These are phyloP conservation scores for Serendipita sp. DNA, from an alignment of 768 basidiomycete species.

Conservation along the genomic window DNA sequence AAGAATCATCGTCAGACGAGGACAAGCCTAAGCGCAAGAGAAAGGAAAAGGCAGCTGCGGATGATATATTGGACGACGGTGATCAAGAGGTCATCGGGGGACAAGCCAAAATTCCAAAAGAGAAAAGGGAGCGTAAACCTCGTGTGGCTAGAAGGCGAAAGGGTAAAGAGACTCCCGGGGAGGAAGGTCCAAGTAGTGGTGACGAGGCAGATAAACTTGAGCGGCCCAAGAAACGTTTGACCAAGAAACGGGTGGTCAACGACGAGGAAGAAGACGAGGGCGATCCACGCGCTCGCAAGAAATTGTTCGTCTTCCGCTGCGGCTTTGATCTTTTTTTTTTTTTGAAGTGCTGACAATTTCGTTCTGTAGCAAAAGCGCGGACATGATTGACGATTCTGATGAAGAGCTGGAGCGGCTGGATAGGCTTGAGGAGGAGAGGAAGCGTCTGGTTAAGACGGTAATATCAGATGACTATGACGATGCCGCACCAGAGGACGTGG, in stretches of 20 bases:
- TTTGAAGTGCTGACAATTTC: constrained; percentile 1
- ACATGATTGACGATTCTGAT: constrained; percentile 73
- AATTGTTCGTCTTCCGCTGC: constrained; percentile 11
- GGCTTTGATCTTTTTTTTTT: too few relatives aligned
- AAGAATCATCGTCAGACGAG: constrained; percentile 54
- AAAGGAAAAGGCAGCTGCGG: constrained; percentile 25
- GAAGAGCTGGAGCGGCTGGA: constrained; percentile 20
- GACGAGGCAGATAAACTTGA: background rate
- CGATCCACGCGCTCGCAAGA: constrained; percentile 25
- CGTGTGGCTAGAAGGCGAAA: background rate
- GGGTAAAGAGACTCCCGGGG: background rate
- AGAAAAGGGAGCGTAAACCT: constrained; percentile 42
- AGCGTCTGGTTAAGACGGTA: background rate
- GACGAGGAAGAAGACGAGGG: constrained; percentile 68
- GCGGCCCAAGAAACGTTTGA: constrained; percentile 20
- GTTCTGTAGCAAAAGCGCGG: constrained; percentile 64
- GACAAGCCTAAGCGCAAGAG: constrained; percentile 65
- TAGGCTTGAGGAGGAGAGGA: background rate
- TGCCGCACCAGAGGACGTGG: background rate
- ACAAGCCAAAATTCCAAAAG: constrained; percentile 38
- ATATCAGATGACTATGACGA: background rate
- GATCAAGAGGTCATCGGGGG: constrained; percentile 52
- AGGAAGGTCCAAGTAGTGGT: background rate
- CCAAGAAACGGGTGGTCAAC: constrained; percentile 60
- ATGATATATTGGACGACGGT: constrained; percentile 31